phyloP scores from a whole-genome alignment of 352 stramenopile genomes.

The Pythium plurisporium region DNA sequence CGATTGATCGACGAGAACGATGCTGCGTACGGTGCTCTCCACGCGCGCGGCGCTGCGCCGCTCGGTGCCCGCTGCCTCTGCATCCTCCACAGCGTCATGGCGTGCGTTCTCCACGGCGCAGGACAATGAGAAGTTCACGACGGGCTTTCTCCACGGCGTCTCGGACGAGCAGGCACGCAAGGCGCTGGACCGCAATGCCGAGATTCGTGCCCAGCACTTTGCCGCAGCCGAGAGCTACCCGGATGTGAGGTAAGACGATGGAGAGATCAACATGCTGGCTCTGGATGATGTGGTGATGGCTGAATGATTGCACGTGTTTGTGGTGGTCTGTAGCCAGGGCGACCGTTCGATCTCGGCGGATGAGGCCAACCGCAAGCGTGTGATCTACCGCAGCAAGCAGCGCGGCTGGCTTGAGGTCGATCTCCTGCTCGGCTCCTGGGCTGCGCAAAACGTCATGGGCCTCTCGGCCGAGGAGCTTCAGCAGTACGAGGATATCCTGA shows the following conservation, averaged over 20 bases:
- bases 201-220: conserved; percentile 61
- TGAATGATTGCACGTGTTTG: too few species aligned
- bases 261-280: too few species aligned
- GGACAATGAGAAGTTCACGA: conserved; percentile 36
- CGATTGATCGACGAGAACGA: not conserved
- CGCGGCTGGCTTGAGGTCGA: conserved; percentile 96
- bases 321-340: conserved; percentile 48
- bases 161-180: conserved; percentile 45
- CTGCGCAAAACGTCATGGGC: conserved; percentile 86
- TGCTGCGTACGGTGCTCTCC: not conserved
- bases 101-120: conserved; percentile 35
- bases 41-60: too few species aligned
- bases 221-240: conserved; percentile 39
- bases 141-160: conserved; percentile 46
- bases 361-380: conserved; percentile 83
- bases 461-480: conserved; percentile 81
- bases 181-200: conserved; percentile 40
- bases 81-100: not conserved
- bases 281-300: too few species aligned
- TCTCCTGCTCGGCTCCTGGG: conserved; percentile 93
- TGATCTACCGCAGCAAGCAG: conserved; percentile 96
- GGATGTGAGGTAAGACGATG: conserved; percentile 22
- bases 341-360: conserved; percentile 46
- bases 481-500: conserved; percentile 95
- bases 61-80: too few species aligned